Evolutionary conservation across 1,284 basidiomycete species (phyloP).

Genomic region (Apiotrichum laibachii): DNA sequence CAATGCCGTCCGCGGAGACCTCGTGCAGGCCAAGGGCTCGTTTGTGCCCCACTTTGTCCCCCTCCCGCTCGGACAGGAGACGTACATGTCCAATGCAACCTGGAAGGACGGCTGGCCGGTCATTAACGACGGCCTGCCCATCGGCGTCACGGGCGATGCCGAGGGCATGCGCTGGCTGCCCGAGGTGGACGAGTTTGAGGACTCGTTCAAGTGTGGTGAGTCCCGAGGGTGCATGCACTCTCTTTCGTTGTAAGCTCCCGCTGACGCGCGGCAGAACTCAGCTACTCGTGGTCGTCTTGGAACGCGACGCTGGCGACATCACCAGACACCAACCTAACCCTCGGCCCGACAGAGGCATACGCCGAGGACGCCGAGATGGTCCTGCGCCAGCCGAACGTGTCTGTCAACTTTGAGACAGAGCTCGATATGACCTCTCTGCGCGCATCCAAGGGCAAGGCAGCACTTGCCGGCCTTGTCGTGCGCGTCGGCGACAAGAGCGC

Average conservation of each 20-base stretch:
- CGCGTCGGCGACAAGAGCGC: neutral
- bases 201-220: neutral
- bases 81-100: slow-evolving; percentile 25
- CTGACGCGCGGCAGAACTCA: neutral
- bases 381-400: neutral
- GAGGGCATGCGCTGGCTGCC: slow-evolving; percentile 7
- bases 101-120: slow-evolving; percentile 32
- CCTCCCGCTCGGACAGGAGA: slow-evolving; percentile 22
- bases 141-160: slow-evolving; percentile 9
- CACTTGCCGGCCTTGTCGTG: neutral
- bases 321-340: neutral
- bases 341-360: neutral
- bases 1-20: neutral
- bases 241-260: neutral
- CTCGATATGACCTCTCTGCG: no score
- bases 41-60: no score
- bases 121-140: slow-evolving; percentile 16
- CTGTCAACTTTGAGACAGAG: neutral
- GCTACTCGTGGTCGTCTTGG: neutral
- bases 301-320: neutral
- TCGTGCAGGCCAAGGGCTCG: neutral
- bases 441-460: neutral
- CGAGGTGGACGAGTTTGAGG: slow-evolving; percentile 4
- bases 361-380: neutral
- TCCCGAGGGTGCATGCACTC: neutral